phyloP scores from a whole-genome alignment of 2,329 filamentous ascomycete genomes.

The Penicillium sp. region DNA sequence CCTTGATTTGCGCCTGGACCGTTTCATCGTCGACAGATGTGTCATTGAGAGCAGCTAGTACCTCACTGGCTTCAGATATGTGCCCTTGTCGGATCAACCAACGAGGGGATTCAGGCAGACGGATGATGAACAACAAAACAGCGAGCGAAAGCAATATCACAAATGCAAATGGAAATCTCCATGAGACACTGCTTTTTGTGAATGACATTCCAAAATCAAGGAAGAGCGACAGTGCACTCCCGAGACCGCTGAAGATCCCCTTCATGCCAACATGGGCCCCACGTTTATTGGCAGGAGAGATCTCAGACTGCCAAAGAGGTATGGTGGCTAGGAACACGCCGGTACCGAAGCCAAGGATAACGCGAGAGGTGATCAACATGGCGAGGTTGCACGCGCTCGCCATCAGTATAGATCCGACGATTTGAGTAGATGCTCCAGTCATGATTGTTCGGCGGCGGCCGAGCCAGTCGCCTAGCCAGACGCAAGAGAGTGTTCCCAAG shows the following conservation, averaged over 20 bases:
- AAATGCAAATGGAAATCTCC: slow-evolving; percentile 24
- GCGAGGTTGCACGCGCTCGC: slow-evolving; percentile 13
- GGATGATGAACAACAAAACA: slow-evolving; percentile 13
- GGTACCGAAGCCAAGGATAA: slow-evolving; percentile 19
- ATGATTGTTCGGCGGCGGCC: slow-evolving; percentile 25
- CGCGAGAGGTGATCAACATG: slow-evolving; percentile 16
- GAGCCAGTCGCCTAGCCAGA: slow-evolving; percentile 23
- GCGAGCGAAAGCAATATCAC: slow-evolving; percentile 17
- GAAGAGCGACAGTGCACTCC: slow-evolving; percentile 21
- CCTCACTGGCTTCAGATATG: slow-evolving; percentile 17
- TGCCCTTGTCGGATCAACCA: slow-evolving; percentile 22
- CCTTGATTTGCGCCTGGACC: slow-evolving; percentile 14
- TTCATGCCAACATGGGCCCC: slow-evolving; percentile 25
- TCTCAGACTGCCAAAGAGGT: slow-evolving; percentile 26
- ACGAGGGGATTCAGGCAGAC: slow-evolving; percentile 23
- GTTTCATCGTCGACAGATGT: slow-evolving; percentile 2
- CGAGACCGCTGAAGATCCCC: slow-evolving; percentile 22
- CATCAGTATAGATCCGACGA: slow-evolving; percentile 18
- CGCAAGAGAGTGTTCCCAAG: slow-evolving; percentile 21
- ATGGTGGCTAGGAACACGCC: slow-evolving; percentile 20
- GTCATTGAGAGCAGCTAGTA: slow-evolving; percentile 19
- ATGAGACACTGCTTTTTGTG: slow-evolving; percentile 12
- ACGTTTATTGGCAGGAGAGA: slow-evolving; percentile 21
- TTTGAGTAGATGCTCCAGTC: slow-evolving; percentile 17
- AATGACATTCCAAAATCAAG: slow-evolving; percentile 27